Evolutionary conservation across 257 asterid genomes (phyloP), one percentile per base, ranked within the genome.

Genomic region (Plectranthus barbatus): DNA sequence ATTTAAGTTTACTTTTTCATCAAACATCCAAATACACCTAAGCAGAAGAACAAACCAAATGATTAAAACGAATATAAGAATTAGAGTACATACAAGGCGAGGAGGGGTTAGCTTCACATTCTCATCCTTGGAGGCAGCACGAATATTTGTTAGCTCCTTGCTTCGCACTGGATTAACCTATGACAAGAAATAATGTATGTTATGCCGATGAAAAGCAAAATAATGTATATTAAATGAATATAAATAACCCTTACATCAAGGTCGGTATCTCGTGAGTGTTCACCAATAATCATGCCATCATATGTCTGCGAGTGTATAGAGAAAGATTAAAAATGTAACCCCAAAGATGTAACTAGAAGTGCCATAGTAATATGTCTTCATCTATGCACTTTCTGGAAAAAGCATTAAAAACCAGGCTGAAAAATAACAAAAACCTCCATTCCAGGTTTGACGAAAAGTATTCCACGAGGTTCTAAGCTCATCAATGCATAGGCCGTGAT

Each of bases 231-330:
- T 7, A 6, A 39, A 37, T 7, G 9, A 3, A 17, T 20, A 50
- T 11, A 0, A 5, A 31, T 7, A 67, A 42, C 7, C 24, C 94
- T 87, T 80, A 93, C 99, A 73, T 93, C 99, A 74, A 93, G 97
- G 79, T 93, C 99, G 15, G 94, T 64, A 68, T 93, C 99, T 50
- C 99, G 87, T 5, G 99, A 87, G 80, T 93, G 96, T 76, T 93
- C 97, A 68, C 99, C 99, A 46, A 93, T 80, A 64, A 93, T 93
- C 99, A 93, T 93, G 77, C 99, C 99, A 71, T 93, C 97, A 77
- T 93, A 93, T 62, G 99, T 15, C 99, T 93, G 88, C 80, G 75
- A 68, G 45, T 41, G 48, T 29, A 64, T 33, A 51, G 31, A 68
- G 70, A 40, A 15, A 33, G 62, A 4, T 54, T 21, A 46, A 45